Evolutionary conservation across 768 basidiomycete genomes (phyloP), one percentile per base, ranked within the genome.

Genomic region (Macrolepiota fuliginosa): DNA sequence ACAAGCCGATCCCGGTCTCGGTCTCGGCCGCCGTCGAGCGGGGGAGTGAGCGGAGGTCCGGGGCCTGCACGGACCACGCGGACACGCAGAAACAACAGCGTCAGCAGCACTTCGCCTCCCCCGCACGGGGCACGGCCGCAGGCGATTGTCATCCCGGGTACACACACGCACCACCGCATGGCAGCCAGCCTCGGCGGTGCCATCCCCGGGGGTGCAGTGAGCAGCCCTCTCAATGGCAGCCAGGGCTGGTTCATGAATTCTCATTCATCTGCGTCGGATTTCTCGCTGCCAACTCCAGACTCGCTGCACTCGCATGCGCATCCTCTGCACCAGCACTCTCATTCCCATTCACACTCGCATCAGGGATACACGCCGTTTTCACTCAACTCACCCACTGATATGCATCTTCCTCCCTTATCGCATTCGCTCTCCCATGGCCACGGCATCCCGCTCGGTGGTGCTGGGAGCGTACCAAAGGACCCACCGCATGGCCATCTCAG

Each of bases 111-210:
- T 49, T 81, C 71, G 62, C 88, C 81, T 54, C 86, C 83, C 42
- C 78, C 80, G 9, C 71, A 70, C 19, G 70, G 66, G 0, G 69
- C 66, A 12, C 77, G 83, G 22, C 86, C 88, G 0, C 86, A 87
- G 65, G 88, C 88, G 10, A 91, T 92, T 69, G 76, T 90, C 54
- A 91, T 91, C 66, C 90, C 88, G 6, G 73, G 68, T 29, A 46
- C 42, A 4, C 59, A 61, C 52, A 17, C 51, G 4, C 59, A 61
- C 32, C 59, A 61, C 59, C 40, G 59, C 1, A 53, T 61, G 52
- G 45, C 59, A 6, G 59, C 52, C 12, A 61, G 59, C 15, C 51
- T 61, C 13, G 59, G 59, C 29, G 29, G 29, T 7, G 29, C 29
- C 3, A 32, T 32, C 29, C 29, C 29, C 3, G 29, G 29, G 7